A percentile compares a stretch with the other conserved stretches of the same genome.
Conservation (phyloP, 2,329 filamentous ascomycete species). For the Fusarium cicatricum region DNA sequence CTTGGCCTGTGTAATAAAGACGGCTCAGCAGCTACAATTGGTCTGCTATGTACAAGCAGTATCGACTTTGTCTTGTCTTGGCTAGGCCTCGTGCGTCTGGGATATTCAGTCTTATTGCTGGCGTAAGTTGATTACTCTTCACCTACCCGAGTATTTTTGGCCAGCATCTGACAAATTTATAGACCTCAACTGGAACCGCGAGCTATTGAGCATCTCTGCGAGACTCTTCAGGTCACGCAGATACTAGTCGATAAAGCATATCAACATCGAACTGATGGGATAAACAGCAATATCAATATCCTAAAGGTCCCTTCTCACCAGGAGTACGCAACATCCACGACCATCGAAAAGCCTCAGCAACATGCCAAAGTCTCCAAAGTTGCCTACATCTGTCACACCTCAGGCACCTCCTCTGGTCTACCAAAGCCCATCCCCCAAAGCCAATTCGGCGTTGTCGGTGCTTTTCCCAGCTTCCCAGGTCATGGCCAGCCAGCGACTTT, state of each 20-base stretch:
- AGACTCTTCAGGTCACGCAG: conserved; percentile 50
- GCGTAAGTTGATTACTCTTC: conserved; percentile 49
- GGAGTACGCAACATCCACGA: not conserved
- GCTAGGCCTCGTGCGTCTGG: conserved; percentile 65
- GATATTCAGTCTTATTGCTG: conserved; percentile 63
- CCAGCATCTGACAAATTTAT: not conserved
- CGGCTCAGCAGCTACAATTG: conserved; percentile 34
- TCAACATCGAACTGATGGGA: not conserved
- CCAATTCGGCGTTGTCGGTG: conserved; percentile 63
- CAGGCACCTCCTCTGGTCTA: conserved; percentile 69
- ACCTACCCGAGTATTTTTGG: not conserved
- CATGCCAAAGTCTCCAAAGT: conserved; percentile 42
- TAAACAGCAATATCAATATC: conserved; percentile 12
- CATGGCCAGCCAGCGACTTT: conserved; percentile 59
- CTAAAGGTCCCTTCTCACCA: conserved; percentile 16
- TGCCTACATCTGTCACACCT: conserved; percentile 70
- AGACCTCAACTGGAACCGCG: conserved; percentile 56
- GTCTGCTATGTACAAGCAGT: conserved; percentile 64
- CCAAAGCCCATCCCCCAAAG: conserved; percentile 69
- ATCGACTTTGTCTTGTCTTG: conserved; percentile 66
- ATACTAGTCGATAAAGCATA: conserved; percentile 55
- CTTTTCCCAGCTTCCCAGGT: conserved; percentile 57
- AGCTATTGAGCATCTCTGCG: conserved; percentile 63
- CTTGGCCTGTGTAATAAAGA: not conserved
- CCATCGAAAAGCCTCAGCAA: not conserved